A percentile compares a stretch with the other conserved stretches of the same genome.
phyloP scores from a whole-genome alignment of 805 yeast genomes.

The Saturnispora ahearnii region DNA sequence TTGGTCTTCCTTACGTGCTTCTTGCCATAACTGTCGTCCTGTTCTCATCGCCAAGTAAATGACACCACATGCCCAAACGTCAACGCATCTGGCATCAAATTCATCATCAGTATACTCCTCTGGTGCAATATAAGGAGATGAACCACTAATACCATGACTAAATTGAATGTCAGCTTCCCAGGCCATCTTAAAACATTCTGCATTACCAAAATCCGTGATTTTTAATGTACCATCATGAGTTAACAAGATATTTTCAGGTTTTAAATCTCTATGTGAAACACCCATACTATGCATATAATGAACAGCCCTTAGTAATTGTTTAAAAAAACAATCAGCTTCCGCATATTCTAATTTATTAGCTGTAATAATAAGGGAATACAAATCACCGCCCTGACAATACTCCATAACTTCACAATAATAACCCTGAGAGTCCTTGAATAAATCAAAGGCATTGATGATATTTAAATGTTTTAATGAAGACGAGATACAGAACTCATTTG shows the following conservation, averaged over 20 bases:
- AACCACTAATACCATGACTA: constrained; percentile 74
- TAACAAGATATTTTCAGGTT: constrained; percentile 75
- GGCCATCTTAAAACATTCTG: constrained; percentile 76
- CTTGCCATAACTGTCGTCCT: constrained; percentile 87
- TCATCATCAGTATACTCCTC: constrained; percentile 60
- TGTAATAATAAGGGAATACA: constrained; percentile 63
- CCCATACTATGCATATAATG: constrained; percentile 87
- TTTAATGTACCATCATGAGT: constrained; percentile 67
- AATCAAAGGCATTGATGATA: constrained; percentile 67
- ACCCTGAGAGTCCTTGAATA: constrained; percentile 72
- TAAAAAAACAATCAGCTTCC: constrained; percentile 83
- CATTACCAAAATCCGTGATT: constrained; percentile 83
- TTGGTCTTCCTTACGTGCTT: constrained; percentile 74
- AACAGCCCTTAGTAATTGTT: constrained; percentile 76
- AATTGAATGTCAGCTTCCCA: constrained; percentile 69
- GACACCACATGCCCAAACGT: constrained; percentile 90
- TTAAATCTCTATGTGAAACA: constrained; percentile 80
- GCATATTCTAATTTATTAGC: constrained; percentile 70
- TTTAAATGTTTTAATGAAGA: constrained; percentile 70
- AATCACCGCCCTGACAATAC: constrained; percentile 74
- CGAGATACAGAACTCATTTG: constrained; percentile 76
- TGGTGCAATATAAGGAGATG: constrained; percentile 86
- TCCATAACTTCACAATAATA: constrained; percentile 84
- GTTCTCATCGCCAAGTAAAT: constrained; percentile 92
- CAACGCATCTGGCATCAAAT: constrained; percentile 77